These are phyloP conservation scores for Penicillium sp. DNA, from an alignment of 2,329 filamentous ascomycete species.

Conservation along the genomic window DNA sequence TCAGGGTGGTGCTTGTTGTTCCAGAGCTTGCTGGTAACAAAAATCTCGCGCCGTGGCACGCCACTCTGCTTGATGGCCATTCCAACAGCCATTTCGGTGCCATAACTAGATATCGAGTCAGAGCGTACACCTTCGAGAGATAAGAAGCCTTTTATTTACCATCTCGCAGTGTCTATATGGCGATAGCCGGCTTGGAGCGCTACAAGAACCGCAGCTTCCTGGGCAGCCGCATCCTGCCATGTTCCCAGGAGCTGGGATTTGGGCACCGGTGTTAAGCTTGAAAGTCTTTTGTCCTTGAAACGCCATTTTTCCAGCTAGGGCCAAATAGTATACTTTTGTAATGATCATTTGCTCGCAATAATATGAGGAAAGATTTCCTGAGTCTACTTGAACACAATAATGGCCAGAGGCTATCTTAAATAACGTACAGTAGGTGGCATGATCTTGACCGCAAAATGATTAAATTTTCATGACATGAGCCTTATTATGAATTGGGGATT, in stretches of 20 bases:
- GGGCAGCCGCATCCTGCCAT: conserved; percentile 56
- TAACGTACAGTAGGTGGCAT: neutral
- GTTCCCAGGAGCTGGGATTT: conserved; percentile 56
- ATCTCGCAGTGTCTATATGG: conserved; percentile 58
- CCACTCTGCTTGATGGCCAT: conserved; percentile 66
- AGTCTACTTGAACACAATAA: neutral
- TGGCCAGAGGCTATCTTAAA: neutral
- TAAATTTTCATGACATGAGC: conserved; percentile 5
- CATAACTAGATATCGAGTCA: conserved; percentile 51
- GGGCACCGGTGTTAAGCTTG: conserved; percentile 52
- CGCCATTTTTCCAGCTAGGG: neutral
- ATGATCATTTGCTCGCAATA: neutral
- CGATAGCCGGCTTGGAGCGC: conserved; percentile 56
- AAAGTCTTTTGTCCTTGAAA: conserved; percentile 25
- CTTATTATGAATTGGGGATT: neutral
- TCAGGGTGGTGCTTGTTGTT: conserved; percentile 65
- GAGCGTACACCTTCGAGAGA: neutral
- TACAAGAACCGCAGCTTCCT: conserved; percentile 53
- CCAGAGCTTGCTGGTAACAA: conserved; percentile 69
- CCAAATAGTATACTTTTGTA: too few relatives aligned
- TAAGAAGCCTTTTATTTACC: conserved; percentile 34
- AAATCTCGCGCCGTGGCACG: conserved; percentile 67
- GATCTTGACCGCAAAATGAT: neutral
- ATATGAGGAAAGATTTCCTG: neutral
- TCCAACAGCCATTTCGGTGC: conserved; percentile 68